A percentile compares a stretch with the other conserved stretches of the same genome.
These are phyloP conservation scores for Notholithocarpus densiflorus DNA, from an alignment of 306 rosid species.

Conservation along the genomic window DNA sequence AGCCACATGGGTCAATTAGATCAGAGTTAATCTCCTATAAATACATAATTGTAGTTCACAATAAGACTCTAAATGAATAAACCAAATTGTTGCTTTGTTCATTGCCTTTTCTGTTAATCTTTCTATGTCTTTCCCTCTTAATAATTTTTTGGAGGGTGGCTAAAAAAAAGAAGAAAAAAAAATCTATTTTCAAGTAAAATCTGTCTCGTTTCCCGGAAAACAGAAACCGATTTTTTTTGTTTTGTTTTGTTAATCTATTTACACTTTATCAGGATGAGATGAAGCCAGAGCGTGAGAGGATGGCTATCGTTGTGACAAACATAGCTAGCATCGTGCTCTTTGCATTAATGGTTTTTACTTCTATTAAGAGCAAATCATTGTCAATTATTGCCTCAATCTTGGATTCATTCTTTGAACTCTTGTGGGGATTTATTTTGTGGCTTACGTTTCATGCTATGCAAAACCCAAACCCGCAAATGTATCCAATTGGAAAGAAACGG, in stretches of 20 bases:
- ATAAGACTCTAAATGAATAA: too few relatives aligned
- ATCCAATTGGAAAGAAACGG: slow-evolving; percentile 86
- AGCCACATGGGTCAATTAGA: too few relatives aligned
- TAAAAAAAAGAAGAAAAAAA: neutral
- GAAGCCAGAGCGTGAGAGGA: slow-evolving; percentile 43
- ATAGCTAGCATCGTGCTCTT: slow-evolving; percentile 55
- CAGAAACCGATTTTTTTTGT: neutral
- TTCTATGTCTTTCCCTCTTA: too few relatives aligned
- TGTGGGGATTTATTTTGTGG: slow-evolving; percentile 84
- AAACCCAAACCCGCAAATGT: slow-evolving; percentile 55
- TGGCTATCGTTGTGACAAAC: slow-evolving; percentile 56
- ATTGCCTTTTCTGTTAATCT: too few relatives aligned
- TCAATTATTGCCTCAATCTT: slow-evolving; percentile 80
- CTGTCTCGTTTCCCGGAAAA: neutral
- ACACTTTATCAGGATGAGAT: slow-evolving; percentile 34
- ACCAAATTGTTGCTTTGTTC: too few relatives aligned
- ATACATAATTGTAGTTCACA: too few relatives aligned
- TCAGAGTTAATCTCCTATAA: too few relatives aligned
- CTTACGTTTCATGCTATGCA: slow-evolving; percentile 69
- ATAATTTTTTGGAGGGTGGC: neutral
- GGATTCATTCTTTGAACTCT: slow-evolving; percentile 75
- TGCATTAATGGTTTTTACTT: slow-evolving; percentile 63
- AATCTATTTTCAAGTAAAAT: too few relatives aligned
- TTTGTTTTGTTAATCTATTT: too few relatives aligned
- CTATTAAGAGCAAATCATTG: slow-evolving; percentile 59